Evolutionary conservation across 805 yeast species (phyloP), one percentile per base, ranked within the genome.

Genomic region (Candida oleophila): DNA sequence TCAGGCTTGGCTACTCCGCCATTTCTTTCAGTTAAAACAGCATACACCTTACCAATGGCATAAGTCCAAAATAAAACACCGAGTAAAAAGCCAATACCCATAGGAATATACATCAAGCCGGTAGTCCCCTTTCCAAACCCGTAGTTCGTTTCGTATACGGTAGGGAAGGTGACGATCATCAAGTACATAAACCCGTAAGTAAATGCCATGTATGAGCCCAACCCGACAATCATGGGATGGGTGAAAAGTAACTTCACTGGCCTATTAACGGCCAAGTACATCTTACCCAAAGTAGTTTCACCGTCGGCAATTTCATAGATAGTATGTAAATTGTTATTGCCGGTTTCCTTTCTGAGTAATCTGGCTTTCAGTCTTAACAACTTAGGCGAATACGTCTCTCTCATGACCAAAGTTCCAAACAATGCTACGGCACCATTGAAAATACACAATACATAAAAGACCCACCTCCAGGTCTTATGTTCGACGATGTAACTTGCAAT

Each of bases 201-300:
- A 52, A 70, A 66, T 2, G 74, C 74, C 72, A 70, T 66, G 50
- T 67, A 70, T 12, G 71, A 60, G 1, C 75, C 74, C 45, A 70
- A 57, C 0, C 74, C 74, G 33, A 67, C 52, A 12, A 70, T 58
- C 68, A 70, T 67, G 2, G 74, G 73, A 48, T 70, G 67, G 16
- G 64, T 57, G 47, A 56, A 54, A 9, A 70, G 55, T 20, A 69
- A 57, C 21, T 62, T 60, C 18, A 70, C 33, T 3, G 75, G 74
- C 37, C 74, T 52, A 16, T 60, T 50, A 50, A 68, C 57, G 4
- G 65, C 60, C 12, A 55, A 46, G 33, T 49, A 53, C 41, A 65
- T 49, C 37, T 61, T 57, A 3, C 53, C 59, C 16, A 54, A 38
- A 2, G 55, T 51, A 15, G 60, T 55, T 34, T 65, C 64, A 28